Percentiles rank a stretch among this genome's conserved stretches.
phyloP scores from a whole-genome alignment of 78 protist genomes.

The Bigelowiella natans region DNA sequence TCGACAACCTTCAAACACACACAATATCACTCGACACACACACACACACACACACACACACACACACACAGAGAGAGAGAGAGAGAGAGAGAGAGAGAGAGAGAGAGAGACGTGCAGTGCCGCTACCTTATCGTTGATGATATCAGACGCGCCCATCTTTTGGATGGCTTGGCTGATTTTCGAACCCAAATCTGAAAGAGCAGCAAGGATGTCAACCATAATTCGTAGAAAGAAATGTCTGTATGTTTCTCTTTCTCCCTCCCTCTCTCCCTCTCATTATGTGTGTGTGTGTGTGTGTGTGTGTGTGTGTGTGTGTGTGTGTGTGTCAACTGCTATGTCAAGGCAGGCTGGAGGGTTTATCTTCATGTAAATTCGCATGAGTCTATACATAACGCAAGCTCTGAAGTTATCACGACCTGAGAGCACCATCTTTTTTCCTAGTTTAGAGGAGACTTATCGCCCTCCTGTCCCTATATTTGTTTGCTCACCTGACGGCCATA shows the following conservation, averaged over 20 bases:
- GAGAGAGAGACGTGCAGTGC: background rate
- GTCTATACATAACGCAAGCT: no score
- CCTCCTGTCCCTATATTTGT: no score
- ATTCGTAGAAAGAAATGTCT: background rate
- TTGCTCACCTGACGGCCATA: no score
- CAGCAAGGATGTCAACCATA: background rate
- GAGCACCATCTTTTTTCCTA: no score
- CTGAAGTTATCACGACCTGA: no score
- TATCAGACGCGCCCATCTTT: slow-evolving; percentile 36
- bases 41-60: background rate
- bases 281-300: background rate
- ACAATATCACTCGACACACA: background rate
- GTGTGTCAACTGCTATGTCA: no score
- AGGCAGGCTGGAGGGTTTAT: no score
- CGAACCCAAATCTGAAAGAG: slow-evolving; percentile 58
- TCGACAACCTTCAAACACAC: no score
- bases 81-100: background rate
- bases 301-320: background rate
- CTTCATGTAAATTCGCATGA: no score
- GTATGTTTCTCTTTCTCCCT: background rate
- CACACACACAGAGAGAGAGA: background rate
- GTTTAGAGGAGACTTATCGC: no score
- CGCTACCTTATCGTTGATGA: slow-evolving; percentile 63
- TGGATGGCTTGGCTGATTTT: slow-evolving; percentile 63
- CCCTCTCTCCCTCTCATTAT: background rate